phyloP scores from a whole-genome alignment of 1,284 basidiomycete species.

The Cystobasidiaceae sp. region DNA sequence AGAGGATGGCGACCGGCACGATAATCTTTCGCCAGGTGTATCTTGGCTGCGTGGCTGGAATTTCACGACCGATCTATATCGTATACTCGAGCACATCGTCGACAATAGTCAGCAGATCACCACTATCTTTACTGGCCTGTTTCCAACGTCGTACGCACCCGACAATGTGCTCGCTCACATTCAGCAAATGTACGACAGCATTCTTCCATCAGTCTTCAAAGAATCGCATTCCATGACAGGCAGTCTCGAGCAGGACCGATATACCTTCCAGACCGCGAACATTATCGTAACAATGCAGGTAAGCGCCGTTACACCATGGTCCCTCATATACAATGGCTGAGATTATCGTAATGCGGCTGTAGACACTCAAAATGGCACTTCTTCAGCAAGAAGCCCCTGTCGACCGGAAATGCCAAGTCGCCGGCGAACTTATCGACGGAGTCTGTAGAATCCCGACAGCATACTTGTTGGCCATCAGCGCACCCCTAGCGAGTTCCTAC shows the following conservation, averaged over 20 bases:
- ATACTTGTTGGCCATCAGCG: constrained; percentile 45
- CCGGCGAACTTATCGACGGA: constrained; percentile 46
- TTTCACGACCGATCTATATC: constrained; percentile 46
- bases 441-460: constrained; percentile 45
- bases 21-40: constrained; percentile 35
- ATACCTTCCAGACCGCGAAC: constrained; percentile 45
- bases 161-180: constrained; percentile 42
- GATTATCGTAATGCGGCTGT: constrained; percentile 45
- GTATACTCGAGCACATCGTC: constrained; percentile 46
- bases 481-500: constrained; percentile 43
- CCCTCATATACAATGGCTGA: not conserved
- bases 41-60: constrained; percentile 46
- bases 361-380: constrained; percentile 48
- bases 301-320: not conserved
- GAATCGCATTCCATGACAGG: constrained; percentile 43
- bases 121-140: not conserved
- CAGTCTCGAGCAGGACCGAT: constrained; percentile 42
- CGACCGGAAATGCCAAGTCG: constrained; percentile 45
- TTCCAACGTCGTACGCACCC: constrained; percentile 35
- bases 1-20: not conserved
- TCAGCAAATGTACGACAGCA: constrained; percentile 40
- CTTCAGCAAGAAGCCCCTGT: constrained; percentile 45
- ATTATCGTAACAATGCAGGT: constrained; percentile 33
- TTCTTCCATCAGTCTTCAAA: constrained; percentile 44
- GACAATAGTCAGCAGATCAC: constrained; percentile 11